Evolutionary conservation across 768 basidiomycete species (phyloP).

Genomic region (Podaxis sp.): DNA sequence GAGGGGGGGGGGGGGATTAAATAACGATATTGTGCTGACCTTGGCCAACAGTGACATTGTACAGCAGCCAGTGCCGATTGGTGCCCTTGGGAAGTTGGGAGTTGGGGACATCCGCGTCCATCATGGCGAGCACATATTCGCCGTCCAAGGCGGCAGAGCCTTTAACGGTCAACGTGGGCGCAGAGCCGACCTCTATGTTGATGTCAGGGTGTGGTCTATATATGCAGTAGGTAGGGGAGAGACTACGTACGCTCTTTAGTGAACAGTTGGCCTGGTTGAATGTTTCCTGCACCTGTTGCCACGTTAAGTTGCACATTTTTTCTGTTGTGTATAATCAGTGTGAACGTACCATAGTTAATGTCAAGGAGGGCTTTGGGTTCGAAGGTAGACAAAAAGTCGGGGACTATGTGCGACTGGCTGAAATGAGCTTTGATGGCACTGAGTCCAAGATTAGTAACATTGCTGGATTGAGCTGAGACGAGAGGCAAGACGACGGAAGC

Average conservation of each 20-base stretch:
- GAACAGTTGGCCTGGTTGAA: conserved; percentile 56
- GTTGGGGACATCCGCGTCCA: conserved; percentile 69
- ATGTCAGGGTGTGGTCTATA: background rate
- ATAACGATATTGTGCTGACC: conserved; percentile 25
- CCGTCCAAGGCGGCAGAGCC: conserved; percentile 45
- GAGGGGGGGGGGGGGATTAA: background rate
- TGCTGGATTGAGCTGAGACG: conserved; percentile 36
- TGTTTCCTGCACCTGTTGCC: conserved; percentile 35
- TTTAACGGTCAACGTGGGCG: conserved; percentile 49
- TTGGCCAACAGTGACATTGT: conserved; percentile 44
- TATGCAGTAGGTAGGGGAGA: background rate
- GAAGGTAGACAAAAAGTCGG: conserved; percentile 57
- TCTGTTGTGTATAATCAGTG: background rate
- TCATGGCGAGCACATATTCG: conserved; percentile 67
- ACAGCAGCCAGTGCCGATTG: conserved; percentile 80
- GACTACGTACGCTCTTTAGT: conserved; percentile 48
- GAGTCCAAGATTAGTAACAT: conserved; percentile 37
- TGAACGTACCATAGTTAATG: conserved; percentile 38
- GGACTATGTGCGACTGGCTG: conserved; percentile 53
- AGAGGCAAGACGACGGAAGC: conserved; percentile 36
- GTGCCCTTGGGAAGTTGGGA: conserved; percentile 51
- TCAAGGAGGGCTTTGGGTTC: conserved; percentile 53
- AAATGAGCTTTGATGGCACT: conserved; percentile 69
- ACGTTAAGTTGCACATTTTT: conserved; percentile 2
- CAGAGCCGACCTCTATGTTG: conserved; percentile 47